Conservation (phyloP, 2,329 filamentous ascomycete species). For the Xylaria arbuscula region DNA sequence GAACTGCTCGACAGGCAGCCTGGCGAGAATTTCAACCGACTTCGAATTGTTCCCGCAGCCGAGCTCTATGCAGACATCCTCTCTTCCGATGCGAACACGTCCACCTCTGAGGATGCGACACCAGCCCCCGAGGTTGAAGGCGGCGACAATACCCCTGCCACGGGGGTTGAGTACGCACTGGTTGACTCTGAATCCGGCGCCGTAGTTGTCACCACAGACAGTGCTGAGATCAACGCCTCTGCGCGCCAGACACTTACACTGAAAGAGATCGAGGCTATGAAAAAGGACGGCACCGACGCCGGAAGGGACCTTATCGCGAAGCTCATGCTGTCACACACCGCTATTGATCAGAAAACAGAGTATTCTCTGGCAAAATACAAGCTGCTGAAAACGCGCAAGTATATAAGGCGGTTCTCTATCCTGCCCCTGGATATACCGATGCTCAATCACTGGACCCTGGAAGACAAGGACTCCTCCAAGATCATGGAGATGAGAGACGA, state of each 20-base stretch:
- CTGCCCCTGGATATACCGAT: conserved; percentile 83
- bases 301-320: conserved; percentile 94
- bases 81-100: conserved; percentile 53
- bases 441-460: conserved; percentile 80
- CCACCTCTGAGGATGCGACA: conserved; percentile 52
- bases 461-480: conserved; percentile 81
- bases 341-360: conserved; percentile 91
- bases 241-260: conserved; percentile 81
- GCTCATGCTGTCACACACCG: conserved; percentile 87
- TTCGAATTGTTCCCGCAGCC: conserved; percentile 81
- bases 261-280: conserved; percentile 79
- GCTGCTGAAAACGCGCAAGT: conserved; percentile 92
- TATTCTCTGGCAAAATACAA: conserved; percentile 98
- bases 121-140: conserved; percentile 54
- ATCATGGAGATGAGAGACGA: conserved; percentile 91
- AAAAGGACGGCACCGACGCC: conserved; percentile 78
- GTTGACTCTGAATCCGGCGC: conserved; percentile 60
- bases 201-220: conserved; percentile 66
- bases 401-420: conserved; percentile 86
- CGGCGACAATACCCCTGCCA: conserved; percentile 55
- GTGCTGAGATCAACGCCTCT: conserved; percentile 69
- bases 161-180: conserved; percentile 59
- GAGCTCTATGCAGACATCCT: conserved; percentile 88
- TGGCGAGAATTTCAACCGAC: conserved; percentile 71
- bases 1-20: conserved; percentile 81